phyloP scores from a whole-genome alignment of 116 monocot genomes.

The Zostera marina region DNA sequence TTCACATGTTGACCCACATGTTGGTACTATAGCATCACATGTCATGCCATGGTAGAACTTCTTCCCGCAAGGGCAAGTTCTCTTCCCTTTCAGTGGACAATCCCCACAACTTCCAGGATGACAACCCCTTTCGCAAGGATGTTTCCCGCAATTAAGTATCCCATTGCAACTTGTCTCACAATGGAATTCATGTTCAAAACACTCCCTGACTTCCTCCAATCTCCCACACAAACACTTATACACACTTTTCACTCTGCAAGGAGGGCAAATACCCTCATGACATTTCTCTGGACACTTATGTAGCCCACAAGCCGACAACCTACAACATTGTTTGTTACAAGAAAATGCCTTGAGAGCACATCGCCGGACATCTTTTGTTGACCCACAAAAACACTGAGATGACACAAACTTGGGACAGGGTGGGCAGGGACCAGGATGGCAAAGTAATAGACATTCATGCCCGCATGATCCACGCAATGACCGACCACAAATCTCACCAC shows the following conservation, averaged over 20 bases:
- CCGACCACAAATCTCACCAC: conserved; percentile 55
- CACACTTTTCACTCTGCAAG: conserved; percentile 38
- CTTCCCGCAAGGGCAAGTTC: conserved; percentile 88
- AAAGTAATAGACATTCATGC: conserved; percentile 74
- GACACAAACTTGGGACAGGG: conserved; percentile 64
- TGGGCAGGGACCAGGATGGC: conserved; percentile 92
- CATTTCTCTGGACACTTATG: conserved; percentile 58
- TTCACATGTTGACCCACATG: conserved; percentile 76
- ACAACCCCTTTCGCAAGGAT: conserved; percentile 59
- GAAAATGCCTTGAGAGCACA: conserved; percentile 65
- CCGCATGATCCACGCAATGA: conserved; percentile 34
- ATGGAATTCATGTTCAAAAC: conserved; percentile 39
- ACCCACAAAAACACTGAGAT: conserved; percentile 66
- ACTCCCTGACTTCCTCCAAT: conserved; percentile 38
- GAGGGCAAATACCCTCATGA: conserved; percentile 58
- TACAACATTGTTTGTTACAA: conserved; percentile 30
- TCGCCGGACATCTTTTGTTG: conserved; percentile 33
- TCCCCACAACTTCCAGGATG: conserved; percentile 62
- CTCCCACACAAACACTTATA: conserved; percentile 48
- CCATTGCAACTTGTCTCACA: conserved; percentile 43
- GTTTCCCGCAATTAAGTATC: conserved; percentile 55
- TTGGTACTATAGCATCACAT: conserved; percentile 50
- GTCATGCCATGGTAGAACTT: conserved; percentile 37
- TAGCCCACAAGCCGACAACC: conserved; percentile 20
- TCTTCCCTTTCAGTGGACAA: conserved; percentile 62